Evolutionary conservation across 768 basidiomycete species (phyloP).

Genomic region (Lactifluus pinguis): DNA sequence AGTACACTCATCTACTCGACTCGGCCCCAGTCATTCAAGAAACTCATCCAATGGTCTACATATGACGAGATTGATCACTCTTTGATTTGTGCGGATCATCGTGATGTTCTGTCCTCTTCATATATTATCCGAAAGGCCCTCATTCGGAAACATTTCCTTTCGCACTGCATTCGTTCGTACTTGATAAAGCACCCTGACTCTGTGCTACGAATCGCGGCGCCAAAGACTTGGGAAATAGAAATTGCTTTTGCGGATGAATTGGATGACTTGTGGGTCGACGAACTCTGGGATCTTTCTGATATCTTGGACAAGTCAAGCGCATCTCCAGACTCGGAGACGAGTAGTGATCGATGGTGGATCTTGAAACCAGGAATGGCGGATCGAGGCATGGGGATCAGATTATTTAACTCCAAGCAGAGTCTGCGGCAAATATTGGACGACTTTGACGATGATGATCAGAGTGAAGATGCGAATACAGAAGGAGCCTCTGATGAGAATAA

Average conservation of each 20-base stretch:
- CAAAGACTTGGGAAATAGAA: conserved; percentile 77
- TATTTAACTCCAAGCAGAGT: conserved; percentile 72
- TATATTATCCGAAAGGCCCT: conserved; percentile 88
- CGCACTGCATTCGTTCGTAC: conserved; percentile 63
- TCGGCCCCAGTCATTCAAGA: conserved; percentile 21
- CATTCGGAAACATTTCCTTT: conserved; percentile 90
- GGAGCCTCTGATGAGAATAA: conserved; percentile 8
- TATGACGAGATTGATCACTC: conserved; percentile 84
- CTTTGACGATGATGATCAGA: conserved; percentile 58
- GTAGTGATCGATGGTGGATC: conserved; percentile 67
- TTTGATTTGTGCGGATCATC: conserved; percentile 44
- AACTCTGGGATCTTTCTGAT: conserved; percentile 77
- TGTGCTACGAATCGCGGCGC: conserved; percentile 45
- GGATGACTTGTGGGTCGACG: conserved; percentile 88
- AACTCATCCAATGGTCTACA: conserved; percentile 70
- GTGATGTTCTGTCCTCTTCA: conserved; percentile 58
- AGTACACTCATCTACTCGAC: conserved; percentile 19
- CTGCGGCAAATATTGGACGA: conserved; percentile 69
- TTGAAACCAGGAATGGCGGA: conserved; percentile 98
- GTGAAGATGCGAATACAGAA: conserved; percentile 31
- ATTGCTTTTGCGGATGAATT: conserved; percentile 89
- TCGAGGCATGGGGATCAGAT: conserved; percentile 86
- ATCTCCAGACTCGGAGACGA: neutral
- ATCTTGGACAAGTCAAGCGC: conserved; percentile 36
- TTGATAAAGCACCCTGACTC: conserved; percentile 60